A percentile compares a stretch with the other conserved stretches of the same genome.
These are phyloP conservation scores for Eucalyptus cloeziana DNA, from an alignment of 345 rosid species.

Conservation along the genomic window DNA sequence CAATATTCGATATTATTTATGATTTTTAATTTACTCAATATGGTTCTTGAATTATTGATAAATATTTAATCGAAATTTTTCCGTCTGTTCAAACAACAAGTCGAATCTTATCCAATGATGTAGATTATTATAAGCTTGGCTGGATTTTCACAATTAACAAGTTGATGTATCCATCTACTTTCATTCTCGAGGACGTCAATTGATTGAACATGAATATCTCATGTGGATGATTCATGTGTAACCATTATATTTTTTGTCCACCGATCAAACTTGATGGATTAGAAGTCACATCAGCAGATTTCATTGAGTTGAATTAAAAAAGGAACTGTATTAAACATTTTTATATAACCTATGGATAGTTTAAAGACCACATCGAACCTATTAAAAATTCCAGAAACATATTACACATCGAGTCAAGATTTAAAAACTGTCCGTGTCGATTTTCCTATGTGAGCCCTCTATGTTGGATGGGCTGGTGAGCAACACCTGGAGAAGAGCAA, in stretches of 20 bases:
- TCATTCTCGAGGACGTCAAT: accelerated
- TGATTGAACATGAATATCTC: background rate
- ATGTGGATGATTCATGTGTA: accelerated
- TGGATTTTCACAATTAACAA: background rate
- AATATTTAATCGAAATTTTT: background rate
- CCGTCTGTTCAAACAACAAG: background rate
- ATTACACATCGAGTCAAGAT: accelerated
- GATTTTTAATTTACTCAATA: background rate
- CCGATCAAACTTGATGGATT: background rate
- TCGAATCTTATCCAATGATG: accelerated
- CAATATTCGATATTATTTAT: accelerated
- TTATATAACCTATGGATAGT: background rate
- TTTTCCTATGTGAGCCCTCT: no score
- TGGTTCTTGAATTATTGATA: accelerated
- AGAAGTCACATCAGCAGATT: accelerated
- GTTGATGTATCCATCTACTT: background rate
- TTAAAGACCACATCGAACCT: accelerated
- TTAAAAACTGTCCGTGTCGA: accelerated
- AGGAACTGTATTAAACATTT: no score
- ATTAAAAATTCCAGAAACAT: accelerated
- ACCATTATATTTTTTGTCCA: background rate
- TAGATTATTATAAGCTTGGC: background rate
- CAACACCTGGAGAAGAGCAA: background rate
- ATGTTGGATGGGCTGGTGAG: background rate
- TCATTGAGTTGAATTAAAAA: no score